phyloP scores from a whole-genome alignment of 108 stramenopile genomes.

The Aureococcus anophagefferens region DNA sequence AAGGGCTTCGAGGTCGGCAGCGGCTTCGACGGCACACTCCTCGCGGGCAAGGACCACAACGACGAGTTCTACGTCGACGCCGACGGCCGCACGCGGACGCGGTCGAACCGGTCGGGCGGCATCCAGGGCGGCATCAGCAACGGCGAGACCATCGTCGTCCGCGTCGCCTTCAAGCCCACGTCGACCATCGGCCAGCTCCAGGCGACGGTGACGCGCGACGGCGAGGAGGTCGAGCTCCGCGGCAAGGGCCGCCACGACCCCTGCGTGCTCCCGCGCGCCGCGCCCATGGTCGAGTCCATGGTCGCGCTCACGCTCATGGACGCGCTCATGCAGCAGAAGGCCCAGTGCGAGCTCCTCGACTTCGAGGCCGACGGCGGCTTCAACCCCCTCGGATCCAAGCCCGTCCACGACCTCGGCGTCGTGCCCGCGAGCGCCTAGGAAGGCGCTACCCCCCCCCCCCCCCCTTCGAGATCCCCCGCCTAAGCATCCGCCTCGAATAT shows the following conservation, averaged over 20 bases:
- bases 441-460: no score
- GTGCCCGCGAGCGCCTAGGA: no score
- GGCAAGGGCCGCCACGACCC: constrained; percentile 98
- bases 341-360: constrained; percentile 60
- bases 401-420: neutral
- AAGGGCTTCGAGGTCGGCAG: constrained; percentile 98
- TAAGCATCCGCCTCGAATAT: no score
- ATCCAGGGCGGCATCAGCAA: constrained; percentile 97
- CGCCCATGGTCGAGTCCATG: constrained; percentile 97
- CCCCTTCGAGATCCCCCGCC: no score
- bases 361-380: constrained; percentile 52
- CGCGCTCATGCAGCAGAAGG: constrained; percentile 84
- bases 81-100: constrained; percentile 77
- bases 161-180: constrained; percentile 76
- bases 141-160: constrained; percentile 86
- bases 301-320: constrained; percentile 87
- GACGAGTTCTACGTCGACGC: constrained; percentile 94
- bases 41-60: constrained; percentile 92
- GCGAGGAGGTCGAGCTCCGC: constrained; percentile 77
- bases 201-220: constrained; percentile 85
- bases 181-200: constrained; percentile 30
- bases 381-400: neutral
- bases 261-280: constrained; percentile 91
- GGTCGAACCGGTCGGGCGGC: constrained; percentile 91
- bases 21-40: constrained; percentile 86